Evolutionary conservation across 306 rosid genomes (phyloP).

Genomic region (Ammopiptanthus mongolicus): DNA sequence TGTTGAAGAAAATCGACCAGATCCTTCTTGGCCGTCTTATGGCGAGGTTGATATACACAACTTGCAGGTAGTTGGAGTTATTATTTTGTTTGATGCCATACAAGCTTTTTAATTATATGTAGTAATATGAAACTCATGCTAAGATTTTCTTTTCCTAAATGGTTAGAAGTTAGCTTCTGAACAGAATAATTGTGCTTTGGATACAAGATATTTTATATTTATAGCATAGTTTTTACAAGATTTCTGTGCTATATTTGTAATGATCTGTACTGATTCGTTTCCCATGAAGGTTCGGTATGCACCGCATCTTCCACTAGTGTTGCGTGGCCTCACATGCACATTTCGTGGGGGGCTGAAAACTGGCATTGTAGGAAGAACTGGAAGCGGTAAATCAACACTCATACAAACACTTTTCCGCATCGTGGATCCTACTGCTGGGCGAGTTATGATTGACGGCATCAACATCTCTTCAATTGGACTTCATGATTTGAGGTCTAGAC

Average conservation of each 20-base stretch:
- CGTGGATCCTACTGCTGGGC: slow-evolving; percentile 57
- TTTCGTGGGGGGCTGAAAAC: slow-evolving; percentile 72
- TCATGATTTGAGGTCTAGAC: slow-evolving; percentile 72
- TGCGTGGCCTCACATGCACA: slow-evolving; percentile 71
- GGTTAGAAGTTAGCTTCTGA: neutral
- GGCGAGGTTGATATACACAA: slow-evolving; percentile 66
- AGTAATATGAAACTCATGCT: neutral
- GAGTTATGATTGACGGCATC: slow-evolving; percentile 54
- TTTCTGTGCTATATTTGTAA: neutral
- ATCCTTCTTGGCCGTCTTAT: slow-evolving; percentile 58
- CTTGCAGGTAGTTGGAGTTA: slow-evolving; percentile 51
- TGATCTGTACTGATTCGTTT: neutral
- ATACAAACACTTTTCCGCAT: slow-evolving; percentile 73
- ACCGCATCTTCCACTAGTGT: slow-evolving; percentile 81
- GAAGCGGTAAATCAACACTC: slow-evolving; percentile 83
- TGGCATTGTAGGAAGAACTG: slow-evolving; percentile 91
- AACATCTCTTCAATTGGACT: slow-evolving; percentile 64
- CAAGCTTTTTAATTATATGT: neutral
- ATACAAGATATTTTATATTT: neutral
- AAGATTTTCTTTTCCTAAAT: neutral
- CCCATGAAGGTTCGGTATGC: slow-evolving; percentile 73
- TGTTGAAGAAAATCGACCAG: slow-evolving; percentile 49
- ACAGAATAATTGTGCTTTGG: neutral
- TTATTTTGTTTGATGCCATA: neutral
- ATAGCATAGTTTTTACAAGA: neutral